Base-by-base conservation (phyloP, 805 yeast species). In the Candida michaelii region DNA sequence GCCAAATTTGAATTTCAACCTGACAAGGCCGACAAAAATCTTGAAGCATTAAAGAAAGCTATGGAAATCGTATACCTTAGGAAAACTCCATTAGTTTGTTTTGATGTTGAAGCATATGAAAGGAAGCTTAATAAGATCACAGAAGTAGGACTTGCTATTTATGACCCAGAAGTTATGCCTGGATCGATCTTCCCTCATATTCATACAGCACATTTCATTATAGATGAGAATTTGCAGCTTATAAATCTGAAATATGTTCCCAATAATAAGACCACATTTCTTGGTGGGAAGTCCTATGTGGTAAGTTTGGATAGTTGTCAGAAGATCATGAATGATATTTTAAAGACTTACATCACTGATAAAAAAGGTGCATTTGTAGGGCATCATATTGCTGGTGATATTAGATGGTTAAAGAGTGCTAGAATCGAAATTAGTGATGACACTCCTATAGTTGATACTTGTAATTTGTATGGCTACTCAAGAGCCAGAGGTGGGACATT, bases 61-160 rank as follows among this genome's bases (percentile, higher is more conserved):
- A 57, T 64, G 56, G 44, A 49, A 13, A 21, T 45, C 9, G 59
- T 62, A 6, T 61, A 55, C 30, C 36, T 46, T 8, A 40, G 63
- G 29, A 48, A 52, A 19, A 40, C 63, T 3, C 66, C 73, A 1
- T 59, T 75, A 19, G 60, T 80, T 17, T 63, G 76, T 6, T 60
- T 81, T 30, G 86, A 81, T 54, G 64, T 78, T 3, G 87, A 81
- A 55, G 83, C 84, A 0, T 77, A 57, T 59, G 86, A 80, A 49
- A 52, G 56, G 29, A 59, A 69, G 49, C 62, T 58, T 8, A 57
- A 62, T 19, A 53, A 62, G 15, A 65, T 81, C 11, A 81, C 84
- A 0, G 86, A 81, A 50, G 69, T 81, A 36, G 86, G 86, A 1
- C 62, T 81, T 4, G 65, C 81, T 1, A 66, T 81, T 2, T 77